Base-by-base conservation (phyloP, 352 stramenopile genomes). In the Thalassiosira mediterranea region DNA sequence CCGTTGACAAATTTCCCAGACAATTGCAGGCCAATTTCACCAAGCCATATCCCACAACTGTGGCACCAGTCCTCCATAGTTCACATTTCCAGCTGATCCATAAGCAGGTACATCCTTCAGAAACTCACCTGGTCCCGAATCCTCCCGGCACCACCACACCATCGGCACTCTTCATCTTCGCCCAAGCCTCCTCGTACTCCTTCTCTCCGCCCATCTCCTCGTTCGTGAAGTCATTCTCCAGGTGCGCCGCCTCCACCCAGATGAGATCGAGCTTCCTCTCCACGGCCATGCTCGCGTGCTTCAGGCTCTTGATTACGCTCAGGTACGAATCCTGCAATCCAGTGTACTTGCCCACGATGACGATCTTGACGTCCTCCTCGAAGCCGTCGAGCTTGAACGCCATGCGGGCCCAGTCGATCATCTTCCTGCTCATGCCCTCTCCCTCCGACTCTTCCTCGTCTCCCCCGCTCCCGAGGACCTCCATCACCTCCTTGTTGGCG, bases 281-380 rank as follows among this genome's bases (percentile, higher is more conserved):
- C 70, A 93, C 96, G 67, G 95, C 95, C 91, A 98, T 98, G 46
- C 94, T 97, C 25, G 95, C 96, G 88, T 98, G 96, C 85, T 83
- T 26, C 44, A 97, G 79, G 31, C 92, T 90, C 91, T 99, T 99
- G 82, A 98, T 97, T 46, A 99, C 96, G 74, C 90, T 97, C 68
- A 99, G 83, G 87, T 99, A 99, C 49, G 96, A 98, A 90, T 99
- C 97, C 80, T 98, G 94, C 31, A 99, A 92, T 54, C 96, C 96
- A 31, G 96, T 99, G 89, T 99, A 99, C 80, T 99, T 99, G 56
- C 97, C 97, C 25, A 99, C 97, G 29, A 99, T 90, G 17, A 97
- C 97, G 81, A 99, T 99, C 57, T 93, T 94, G 54, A 98, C 97
- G 7, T 91, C 92, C 63, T 97, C 71, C 0, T 86, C 88, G 71